Base-by-base conservation (phyloP, 192 early-diverging fungal genomes). In the Coemansia sp. region DNA sequence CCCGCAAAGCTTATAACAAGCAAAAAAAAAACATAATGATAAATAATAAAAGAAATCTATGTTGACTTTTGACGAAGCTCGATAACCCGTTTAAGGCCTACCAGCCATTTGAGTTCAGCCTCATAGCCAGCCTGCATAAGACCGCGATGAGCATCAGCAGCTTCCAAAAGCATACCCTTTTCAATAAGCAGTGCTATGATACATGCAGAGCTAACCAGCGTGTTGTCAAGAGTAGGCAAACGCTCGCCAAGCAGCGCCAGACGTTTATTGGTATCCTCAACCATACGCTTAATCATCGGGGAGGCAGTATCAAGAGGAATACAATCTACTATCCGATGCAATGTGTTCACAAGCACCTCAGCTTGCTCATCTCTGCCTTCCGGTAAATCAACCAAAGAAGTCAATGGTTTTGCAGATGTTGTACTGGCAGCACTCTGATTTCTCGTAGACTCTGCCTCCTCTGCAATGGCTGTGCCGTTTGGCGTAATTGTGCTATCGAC, bases 41-140 rank as follows among this genome's bases (percentile, higher is more conserved):
- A 63, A 52, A 46, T 22, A 53, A 67, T 50, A 54, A 11, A 54
- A 30, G 27, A 27, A 52, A 51, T 25, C 46, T 23, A n/a, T 46
- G 52, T 10, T n/a, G 53, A 4, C 42, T 71, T 74, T 58, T 70
- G 67, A 8, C 54, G 42, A 25, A 82, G 63, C 33, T 83, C 80
- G 24, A 83, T 71, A 6, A 74, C 30, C 11, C 80, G 74, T 54
- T 77, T 77, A n/a, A 83, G n/a, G 11, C 71, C 80, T 21, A 83
- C 67, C 31, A 83, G 75, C 80, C 80, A 83, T 30, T 67, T 67
- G 52, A 73, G 71, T 42, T 83, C 80, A 1, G 57, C 19, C 14
- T 76, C 75, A 24, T 71, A 58, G 1, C 64, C 68, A 21, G 72
- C 59, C 55, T 76, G 74, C 64, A 77, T 64, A 50, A 77, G 64